These are phyloP conservation scores for Nothophaeocryptopus gaeumannii DNA, from an alignment of 2,329 filamentous ascomycete genomes.

Conservation along the genomic window DNA sequence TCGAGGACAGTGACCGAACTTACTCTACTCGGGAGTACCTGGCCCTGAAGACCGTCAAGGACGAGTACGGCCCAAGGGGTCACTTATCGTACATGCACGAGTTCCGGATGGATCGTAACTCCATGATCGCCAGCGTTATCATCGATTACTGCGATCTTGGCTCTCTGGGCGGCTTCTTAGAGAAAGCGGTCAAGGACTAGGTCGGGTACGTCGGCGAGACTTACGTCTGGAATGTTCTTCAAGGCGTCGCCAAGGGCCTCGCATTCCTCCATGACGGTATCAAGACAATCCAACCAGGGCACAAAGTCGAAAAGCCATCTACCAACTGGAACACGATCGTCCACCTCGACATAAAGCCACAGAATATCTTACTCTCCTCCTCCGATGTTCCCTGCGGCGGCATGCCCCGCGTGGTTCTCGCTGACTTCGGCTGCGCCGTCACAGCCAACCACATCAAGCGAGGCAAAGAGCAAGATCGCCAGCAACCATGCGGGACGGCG, in stretches of 20 bases:
- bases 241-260: slow-evolving; percentile 15
- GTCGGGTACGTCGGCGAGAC: neutral
- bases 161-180: slow-evolving; percentile 5
- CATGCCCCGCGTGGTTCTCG: slow-evolving; percentile 15
- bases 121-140: slow-evolving; percentile 7
- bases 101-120: slow-evolving; percentile 1
- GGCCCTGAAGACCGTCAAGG: slow-evolving; percentile 2
- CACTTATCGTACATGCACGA: slow-evolving; percentile 10
- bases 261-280: slow-evolving; percentile 35
- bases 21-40: slow-evolving; percentile 9
- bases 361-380: slow-evolving; percentile 19
- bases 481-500: slow-evolving; percentile 17
- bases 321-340: slow-evolving; percentile 18
- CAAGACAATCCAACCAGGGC: slow-evolving; percentile 1
- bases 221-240: slow-evolving; percentile 12
- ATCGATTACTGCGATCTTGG: slow-evolving; percentile 16
- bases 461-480: slow-evolving; percentile 5
- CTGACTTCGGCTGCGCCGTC: slow-evolving; percentile 24
- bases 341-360: slow-evolving; percentile 19
- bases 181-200: neutral
- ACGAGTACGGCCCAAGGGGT: neutral
- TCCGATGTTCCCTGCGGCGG: neutral
- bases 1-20: neutral
- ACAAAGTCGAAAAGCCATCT: neutral
- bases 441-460: slow-evolving; percentile 9